A percentile compares a stretch with the other conserved stretches of the same genome.
phyloP scores from a whole-genome alignment of 2,329 filamentous ascomycete genomes.

The Colletotrichum sp. region DNA sequence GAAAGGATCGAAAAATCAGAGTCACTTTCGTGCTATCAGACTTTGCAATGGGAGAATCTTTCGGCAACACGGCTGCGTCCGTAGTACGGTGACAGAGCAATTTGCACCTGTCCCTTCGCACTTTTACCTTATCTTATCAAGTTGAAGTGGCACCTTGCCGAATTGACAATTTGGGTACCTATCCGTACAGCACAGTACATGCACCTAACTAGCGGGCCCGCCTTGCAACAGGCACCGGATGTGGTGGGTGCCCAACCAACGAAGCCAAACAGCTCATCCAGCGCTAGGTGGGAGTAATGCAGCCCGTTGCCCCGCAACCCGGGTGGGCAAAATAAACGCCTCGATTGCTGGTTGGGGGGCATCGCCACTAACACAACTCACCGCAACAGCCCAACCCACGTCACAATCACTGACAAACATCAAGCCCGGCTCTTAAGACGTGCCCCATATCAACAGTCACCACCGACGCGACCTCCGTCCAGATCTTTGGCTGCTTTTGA shows the following conservation, averaged over 20 bases:
- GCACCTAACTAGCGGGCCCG: not conserved
- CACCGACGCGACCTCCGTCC: not conserved
- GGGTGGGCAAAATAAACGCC: slow-evolving; percentile 2
- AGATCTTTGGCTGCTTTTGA: slow-evolving; percentile 30
- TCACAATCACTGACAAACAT: slow-evolving; percentile 10
- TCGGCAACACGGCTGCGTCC: not conserved
- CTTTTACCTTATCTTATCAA: not conserved
- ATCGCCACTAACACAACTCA: slow-evolving; percentile 3
- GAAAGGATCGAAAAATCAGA: not conserved
- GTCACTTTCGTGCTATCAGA: not conserved
- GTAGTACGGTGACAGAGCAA: not conserved
- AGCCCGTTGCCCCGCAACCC: slow-evolving; percentile 15
- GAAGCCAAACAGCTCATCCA: not conserved
- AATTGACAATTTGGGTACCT: not conserved
- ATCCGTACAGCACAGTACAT: not conserved
- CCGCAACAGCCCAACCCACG: slow-evolving; percentile 1
- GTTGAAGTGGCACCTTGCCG: not conserved
- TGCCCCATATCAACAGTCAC: not conserved
- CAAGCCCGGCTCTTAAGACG: not conserved
- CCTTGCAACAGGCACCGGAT: not conserved
- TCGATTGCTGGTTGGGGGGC: not conserved
- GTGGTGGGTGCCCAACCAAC: slow-evolving; percentile 11
- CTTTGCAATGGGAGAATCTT: not conserved
- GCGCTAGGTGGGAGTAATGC: not conserved
- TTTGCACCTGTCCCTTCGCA: not conserved